Evolutionary conservation across 768 basidiomycete species (phyloP).

Genomic region (Leccinum obscurum): DNA sequence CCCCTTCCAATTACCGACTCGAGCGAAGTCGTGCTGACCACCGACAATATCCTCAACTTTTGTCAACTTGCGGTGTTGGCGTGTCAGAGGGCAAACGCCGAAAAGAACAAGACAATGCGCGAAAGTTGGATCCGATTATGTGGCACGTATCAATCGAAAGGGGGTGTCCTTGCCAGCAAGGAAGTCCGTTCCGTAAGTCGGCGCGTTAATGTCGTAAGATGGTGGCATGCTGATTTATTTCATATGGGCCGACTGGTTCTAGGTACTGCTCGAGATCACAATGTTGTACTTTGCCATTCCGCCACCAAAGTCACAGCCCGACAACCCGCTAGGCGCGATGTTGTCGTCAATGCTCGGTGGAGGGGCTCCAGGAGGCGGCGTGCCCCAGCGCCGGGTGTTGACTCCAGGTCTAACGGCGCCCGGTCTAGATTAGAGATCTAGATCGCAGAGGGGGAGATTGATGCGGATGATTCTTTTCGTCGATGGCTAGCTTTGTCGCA

Average conservation of each 20-base stretch:
- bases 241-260: not conserved
- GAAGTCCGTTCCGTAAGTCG: slow-evolving; percentile 64
- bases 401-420: slow-evolving; percentile 31
- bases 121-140: slow-evolving; percentile 86
- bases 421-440: slow-evolving; percentile 28
- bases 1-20: slow-evolving; percentile 45
- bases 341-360: slow-evolving; percentile 88
- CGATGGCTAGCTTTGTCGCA: slow-evolving; percentile 8
- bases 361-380: slow-evolving; percentile 37
- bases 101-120: slow-evolving; percentile 71
- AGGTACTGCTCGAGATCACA: slow-evolving; percentile 71
- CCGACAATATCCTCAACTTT: slow-evolving; percentile 81
- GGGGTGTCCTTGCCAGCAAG: slow-evolving; percentile 56
- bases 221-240: not conserved
- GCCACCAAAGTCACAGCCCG: slow-evolving; percentile 65
- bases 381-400: slow-evolving; percentile 29
- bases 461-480: slow-evolving; percentile 10
- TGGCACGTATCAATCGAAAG: slow-evolving; percentile 78
- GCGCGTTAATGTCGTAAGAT: not conserved
- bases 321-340: slow-evolving; percentile 87
- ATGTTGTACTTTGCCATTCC: slow-evolving; percentile 86
- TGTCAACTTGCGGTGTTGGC: slow-evolving; percentile 84
- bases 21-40: slow-evolving; percentile 74
- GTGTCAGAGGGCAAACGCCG: slow-evolving; percentile 85
- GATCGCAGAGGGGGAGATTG: not conserved